Evolutionary conservation across 2,329 filamentous ascomycete species (phyloP).

Genomic region (Fusarium illudens): DNA sequence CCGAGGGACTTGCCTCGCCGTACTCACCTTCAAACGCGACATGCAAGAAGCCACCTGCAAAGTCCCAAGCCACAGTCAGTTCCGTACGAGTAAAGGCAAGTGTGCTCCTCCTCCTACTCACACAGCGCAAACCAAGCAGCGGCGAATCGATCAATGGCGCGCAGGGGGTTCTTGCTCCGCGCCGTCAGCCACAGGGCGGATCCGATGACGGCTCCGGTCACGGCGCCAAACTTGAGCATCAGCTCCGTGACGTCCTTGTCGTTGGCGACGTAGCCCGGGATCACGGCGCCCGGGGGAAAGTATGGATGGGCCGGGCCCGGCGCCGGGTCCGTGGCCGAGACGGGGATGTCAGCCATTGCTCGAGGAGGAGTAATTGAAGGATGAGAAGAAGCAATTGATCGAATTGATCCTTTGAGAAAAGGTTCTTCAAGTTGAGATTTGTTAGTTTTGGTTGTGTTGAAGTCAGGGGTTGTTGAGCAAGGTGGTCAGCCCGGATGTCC

Average conservation of each 20-base stretch:
- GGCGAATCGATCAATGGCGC: slow-evolving; percentile 51
- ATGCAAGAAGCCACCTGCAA: slow-evolving; percentile 72
- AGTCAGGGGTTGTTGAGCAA: neutral
- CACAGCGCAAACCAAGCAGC: slow-evolving; percentile 65
- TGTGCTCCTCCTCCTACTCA: slow-evolving; percentile 42
- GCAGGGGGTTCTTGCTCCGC: slow-evolving; percentile 30
- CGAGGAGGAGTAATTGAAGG: neutral
- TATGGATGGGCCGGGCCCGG: slow-evolving; percentile 56
- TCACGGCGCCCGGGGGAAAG: slow-evolving; percentile 53
- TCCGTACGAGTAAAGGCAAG: neutral
- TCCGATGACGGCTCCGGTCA: slow-evolving; percentile 50
- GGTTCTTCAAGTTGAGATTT: neutral
- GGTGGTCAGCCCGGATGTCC: neutral
- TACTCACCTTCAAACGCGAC: slow-evolving; percentile 78
- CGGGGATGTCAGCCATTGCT: slow-evolving; percentile 8
- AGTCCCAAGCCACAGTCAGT: neutral
- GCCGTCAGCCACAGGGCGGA: slow-evolving; percentile 40
- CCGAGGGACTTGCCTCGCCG: neutral
- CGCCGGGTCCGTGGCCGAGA: neutral
- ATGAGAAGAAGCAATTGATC: neutral
- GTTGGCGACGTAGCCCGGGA: slow-evolving; percentile 59
- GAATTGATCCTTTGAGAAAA: neutral
- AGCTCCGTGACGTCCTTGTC: slow-evolving; percentile 50
- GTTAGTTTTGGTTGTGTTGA: neutral
- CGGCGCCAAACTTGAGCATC: slow-evolving; percentile 47